phyloP scores from a whole-genome alignment of 2,329 filamentous ascomycete species.

The Rhexocercosporidium sp. region DNA sequence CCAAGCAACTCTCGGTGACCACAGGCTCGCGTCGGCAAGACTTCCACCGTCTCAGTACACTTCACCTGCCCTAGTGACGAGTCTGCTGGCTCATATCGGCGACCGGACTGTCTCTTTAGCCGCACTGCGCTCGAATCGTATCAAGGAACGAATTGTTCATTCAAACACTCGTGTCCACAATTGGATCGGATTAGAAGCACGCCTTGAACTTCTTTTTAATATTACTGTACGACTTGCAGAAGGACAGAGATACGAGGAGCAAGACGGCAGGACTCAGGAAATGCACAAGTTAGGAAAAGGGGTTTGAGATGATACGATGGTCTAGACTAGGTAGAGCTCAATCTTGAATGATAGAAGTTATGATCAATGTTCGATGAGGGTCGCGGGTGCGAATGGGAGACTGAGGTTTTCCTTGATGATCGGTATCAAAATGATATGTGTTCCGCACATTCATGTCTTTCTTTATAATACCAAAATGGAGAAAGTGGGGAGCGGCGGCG shows the following conservation, averaged over 20 bases:
- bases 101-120: not conserved
- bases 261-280: too few relatives aligned
- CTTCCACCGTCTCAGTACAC: not conserved
- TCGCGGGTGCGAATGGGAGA: conserved; percentile 2
- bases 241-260: not conserved
- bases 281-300: too few relatives aligned
- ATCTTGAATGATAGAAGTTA: not conserved
- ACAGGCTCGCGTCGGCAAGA: not conserved
- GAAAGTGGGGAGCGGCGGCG: conserved; percentile 10
- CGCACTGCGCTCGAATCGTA: not conserved
- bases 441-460: conserved; percentile 6
- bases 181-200: too few relatives aligned
- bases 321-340: not conserved
- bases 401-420: conserved; percentile 4
- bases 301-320: too few relatives aligned
- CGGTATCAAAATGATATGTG: conserved; percentile 4
- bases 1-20: too few relatives aligned
- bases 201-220: not conserved
- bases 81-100: not conserved
- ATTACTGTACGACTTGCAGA: not conserved
- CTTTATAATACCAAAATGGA: conserved; percentile 12
- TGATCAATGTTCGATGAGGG: not conserved
- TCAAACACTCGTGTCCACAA: not conserved
- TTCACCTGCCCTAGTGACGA: not conserved
- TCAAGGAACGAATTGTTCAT: not conserved